Evolutionary conservation across 768 basidiomycete genomes (phyloP).

Genomic region (Sistotremastrum niveocremeum): DNA sequence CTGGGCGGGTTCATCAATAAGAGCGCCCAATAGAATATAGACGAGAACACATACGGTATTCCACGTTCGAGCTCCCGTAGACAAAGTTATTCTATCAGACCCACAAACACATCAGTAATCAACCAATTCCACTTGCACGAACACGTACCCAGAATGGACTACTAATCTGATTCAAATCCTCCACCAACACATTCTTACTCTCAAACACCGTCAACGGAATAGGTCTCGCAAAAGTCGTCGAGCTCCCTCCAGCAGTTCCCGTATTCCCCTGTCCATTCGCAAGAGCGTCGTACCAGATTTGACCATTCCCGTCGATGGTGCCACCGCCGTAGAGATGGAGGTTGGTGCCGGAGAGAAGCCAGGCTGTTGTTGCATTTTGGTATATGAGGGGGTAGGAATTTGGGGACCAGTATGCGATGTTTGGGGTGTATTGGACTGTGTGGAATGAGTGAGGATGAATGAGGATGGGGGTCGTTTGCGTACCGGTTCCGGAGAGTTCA

Average conservation of each 20-base stretch:
- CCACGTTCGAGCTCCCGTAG: constrained; percentile 29
- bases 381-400: constrained; percentile 26
- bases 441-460: constrained; percentile 4
- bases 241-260: constrained; percentile 30
- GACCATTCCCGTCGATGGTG: constrained; percentile 51
- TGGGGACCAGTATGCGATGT: constrained; percentile 28
- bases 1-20: constrained; percentile 3
- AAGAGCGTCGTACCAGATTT: constrained; percentile 27
- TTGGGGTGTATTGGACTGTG: constrained; percentile 24
- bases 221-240: constrained; percentile 32
- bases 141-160: constrained; percentile 27
- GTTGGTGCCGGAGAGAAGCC: constrained; percentile 39
- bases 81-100: constrained; percentile 22
- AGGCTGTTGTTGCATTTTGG: constrained; percentile 33
- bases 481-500: constrained; percentile 24
- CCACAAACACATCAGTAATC: background rate
- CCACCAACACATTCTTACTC: constrained; percentile 32
- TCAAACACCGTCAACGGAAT: constrained; percentile 43
- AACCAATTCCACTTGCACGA: constrained; percentile 11
- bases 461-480: constrained; percentile 13
- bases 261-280: constrained; percentile 12
- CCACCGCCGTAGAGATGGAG: constrained; percentile 43
- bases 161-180: constrained; percentile 24
- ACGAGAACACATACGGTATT: constrained; percentile 18
- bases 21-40: background rate